Evolutionary conservation across 2,329 filamentous ascomycete genomes (phyloP), one percentile per base, ranked within the genome.

Genomic region (Pseudogymnoascus sp.): DNA sequence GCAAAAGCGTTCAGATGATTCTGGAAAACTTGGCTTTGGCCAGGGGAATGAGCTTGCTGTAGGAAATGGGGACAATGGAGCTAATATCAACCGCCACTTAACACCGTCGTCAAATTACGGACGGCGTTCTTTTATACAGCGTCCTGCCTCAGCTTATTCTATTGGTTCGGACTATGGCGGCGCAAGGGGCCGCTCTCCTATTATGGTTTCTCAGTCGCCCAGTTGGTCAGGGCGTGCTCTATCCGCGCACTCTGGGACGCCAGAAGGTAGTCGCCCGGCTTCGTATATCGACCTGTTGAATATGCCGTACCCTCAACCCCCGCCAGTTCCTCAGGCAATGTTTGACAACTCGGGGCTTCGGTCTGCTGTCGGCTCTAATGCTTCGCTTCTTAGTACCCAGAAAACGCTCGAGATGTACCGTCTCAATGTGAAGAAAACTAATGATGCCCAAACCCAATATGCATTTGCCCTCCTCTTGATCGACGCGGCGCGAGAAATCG

Each of bases 351-450:
- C 89, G 10, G 83, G 89, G 66, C 78, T 99, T 59, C 88, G 91
- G 64, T 86, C 82, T 62, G 87, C 84, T 14, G 87, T 99, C 23
- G 94, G 94, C 49, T 89, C 85, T 72, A 96, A 96, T 77, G 93
- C 93, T 3, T 96, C 92, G 19, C 81, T 99, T 11, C 83, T 99
- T 31, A 92, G 91, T 71, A 88, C 91, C 35, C 90, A 93, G 72
- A 92, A 97, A 77, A 99, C 94, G 1, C 83, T 99, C 59, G 92
- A 97, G 62, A 97, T 97, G 93, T 99, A 99, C 74, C 85, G 93
- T 49, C 88, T 89, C 62, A 99, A 97, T 71, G 91, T 97, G 63
- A 97, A 97, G 78, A 99, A 99, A 79, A 96, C 94, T 2, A 94
- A 89, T 66, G 92, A 97, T 74, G 82, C 88, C 14, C 87, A 89